Base-by-base conservation (phyloP, 2,329 filamentous ascomycete species). In the Metarhizium sp. region DNA sequence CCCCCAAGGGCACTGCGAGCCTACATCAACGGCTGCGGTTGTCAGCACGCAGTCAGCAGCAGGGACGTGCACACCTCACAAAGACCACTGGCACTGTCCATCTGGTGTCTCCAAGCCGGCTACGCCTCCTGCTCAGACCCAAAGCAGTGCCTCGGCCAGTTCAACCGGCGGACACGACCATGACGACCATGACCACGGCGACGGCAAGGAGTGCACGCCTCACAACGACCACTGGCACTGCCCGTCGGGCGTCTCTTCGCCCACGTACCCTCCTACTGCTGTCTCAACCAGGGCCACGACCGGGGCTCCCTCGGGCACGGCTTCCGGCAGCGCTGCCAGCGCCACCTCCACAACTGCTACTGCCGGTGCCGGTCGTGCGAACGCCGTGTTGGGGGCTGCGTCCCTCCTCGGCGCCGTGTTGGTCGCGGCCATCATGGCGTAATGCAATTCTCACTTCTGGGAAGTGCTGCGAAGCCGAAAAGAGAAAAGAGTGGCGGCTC, bases 21-120 rank as follows among this genome's bases (percentile, higher is more conserved):
- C 56, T 18, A 20, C 50, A 5, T 42, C 52, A 10, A 52, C 57
- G 40, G 53, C 40, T 34, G 42, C 42, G 20, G 47, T 42, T 32
- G 55, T 42, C 47, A 50, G 25, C 25, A 43, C 18, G 57, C 59
- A 58, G 48, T 58, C 57, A 42, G 53, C 54, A 2, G 25, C 50
- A 20, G 59, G 57, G 4, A 52, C 58, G 25, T 61, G 61, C 52
- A 54, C 51, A 2, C 57, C 57, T 18, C 46, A 58, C 42, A 13
- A n/a, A 3, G 51, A 56, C 51, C 50, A 57, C 57, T 58, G 52
- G 55, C 57, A 62, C 52, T 63, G 61, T 48, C 59, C 58, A 11
- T 55, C 59, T 1, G 61, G 60, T 16, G 57, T 61, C 4, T 38
- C 56, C 6, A 30, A 57, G 54, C 59, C 58, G 16, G 42, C 58